phyloP scores from a whole-genome alignment of 768 basidiomycete species.

The Kwoniella sp. region DNA sequence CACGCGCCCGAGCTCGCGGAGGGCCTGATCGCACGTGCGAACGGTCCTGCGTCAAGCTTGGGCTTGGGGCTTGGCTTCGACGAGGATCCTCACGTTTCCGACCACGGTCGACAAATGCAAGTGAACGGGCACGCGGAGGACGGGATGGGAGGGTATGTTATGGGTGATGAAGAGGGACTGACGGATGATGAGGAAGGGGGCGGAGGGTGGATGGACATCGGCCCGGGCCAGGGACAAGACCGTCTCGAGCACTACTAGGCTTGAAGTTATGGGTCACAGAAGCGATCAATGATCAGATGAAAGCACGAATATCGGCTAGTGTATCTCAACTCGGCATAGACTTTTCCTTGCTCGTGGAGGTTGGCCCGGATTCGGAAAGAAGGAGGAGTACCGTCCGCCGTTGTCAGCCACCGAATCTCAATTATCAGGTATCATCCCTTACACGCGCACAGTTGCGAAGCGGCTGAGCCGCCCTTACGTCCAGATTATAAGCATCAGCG shows the following conservation, averaged over 20 bases:
- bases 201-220: slow-evolving; percentile 47
- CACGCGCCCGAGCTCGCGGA: slow-evolving; percentile 43
- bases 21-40: slow-evolving; percentile 60
- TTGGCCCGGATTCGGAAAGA: too few relatives aligned
- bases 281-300: too few relatives aligned
- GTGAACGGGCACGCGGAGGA: slow-evolving; percentile 57
- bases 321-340: not conserved
- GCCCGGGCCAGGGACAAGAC: not conserved
- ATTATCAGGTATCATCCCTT: too few relatives aligned
- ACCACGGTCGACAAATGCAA: slow-evolving; percentile 61
- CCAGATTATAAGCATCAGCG: too few relatives aligned
- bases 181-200: slow-evolving; percentile 71
- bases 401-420: too few relatives aligned
- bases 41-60: slow-evolving; percentile 55
- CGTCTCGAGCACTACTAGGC: not conserved
- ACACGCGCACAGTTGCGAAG: too few relatives aligned
- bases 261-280: too few relatives aligned
- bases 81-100: slow-evolving; percentile 47
- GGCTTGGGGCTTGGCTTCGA: slow-evolving; percentile 60
- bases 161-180: slow-evolving; percentile 65
- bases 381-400: too few relatives aligned
- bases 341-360: too few relatives aligned
- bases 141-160: slow-evolving; percentile 36
- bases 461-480: too few relatives aligned
- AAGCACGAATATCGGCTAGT: too few relatives aligned